These are phyloP conservation scores for Fusarium sp. DNA, from an alignment of 2,329 filamentous ascomycete genomes.

Conservation along the genomic window DNA sequence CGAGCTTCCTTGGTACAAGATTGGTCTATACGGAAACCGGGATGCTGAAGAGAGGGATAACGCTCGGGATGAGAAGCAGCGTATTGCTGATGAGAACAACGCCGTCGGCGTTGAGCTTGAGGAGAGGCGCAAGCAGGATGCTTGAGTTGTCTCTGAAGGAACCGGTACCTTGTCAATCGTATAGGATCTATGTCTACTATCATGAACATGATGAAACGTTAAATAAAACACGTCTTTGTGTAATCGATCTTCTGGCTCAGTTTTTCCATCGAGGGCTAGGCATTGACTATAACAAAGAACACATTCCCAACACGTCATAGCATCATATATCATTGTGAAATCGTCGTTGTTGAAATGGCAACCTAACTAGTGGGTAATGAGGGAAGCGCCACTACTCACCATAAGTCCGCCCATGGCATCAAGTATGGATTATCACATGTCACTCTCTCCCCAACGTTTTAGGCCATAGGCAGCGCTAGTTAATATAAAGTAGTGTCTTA, in stretches of 20 bases:
- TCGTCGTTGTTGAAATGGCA: too few species aligned
- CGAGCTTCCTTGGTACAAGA: conserved; percentile 78
- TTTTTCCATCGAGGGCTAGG: too few species aligned
- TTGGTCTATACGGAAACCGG: conserved; percentile 69
- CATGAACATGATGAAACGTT: conserved; percentile 17
- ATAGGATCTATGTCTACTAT: conserved; percentile 1
- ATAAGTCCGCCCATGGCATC: too few species aligned
- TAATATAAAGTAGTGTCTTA: too few species aligned
- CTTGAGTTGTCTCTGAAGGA: conserved; percentile 5
- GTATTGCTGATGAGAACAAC: conserved; percentile 48
- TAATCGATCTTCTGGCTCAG: not conserved
- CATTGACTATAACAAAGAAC: too few species aligned
- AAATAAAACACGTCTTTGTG: conserved; percentile 3
- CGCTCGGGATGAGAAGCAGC: conserved; percentile 59
- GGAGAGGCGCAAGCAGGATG: conserved; percentile 42
- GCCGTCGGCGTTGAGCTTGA: conserved; percentile 53
- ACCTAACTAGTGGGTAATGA: too few species aligned
- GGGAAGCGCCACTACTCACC: too few species aligned
- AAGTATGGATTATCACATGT: too few species aligned
- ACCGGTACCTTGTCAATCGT: not conserved
- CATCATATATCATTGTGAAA: too few species aligned
- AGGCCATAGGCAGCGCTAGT: too few species aligned
- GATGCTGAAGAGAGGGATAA: conserved; percentile 63
- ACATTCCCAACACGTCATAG: too few species aligned
- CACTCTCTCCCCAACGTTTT: too few species aligned